Evolutionary conservation across 2,329 filamentous ascomycete genomes (phyloP), one percentile per base, ranked within the genome.

Genomic region (Exophiala sp.): DNA sequence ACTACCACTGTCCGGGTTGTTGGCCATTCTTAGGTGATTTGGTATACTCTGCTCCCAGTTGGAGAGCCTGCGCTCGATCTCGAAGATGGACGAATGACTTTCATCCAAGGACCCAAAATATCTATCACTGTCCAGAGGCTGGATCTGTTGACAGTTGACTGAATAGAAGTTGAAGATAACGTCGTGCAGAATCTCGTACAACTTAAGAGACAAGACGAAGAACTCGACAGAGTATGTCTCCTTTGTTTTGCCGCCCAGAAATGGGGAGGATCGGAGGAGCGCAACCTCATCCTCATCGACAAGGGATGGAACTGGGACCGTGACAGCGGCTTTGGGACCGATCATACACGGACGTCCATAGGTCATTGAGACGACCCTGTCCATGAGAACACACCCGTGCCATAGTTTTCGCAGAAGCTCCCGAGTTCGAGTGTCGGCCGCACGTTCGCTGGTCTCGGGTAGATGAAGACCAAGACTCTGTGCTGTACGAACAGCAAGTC

Each of bases 391-490:
- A 54, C 69, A 71, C 0, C 67, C 68, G 49, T 71, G 67, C 67
- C 69, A 71, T 11, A 71, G 59, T 50, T 41, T 49, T 16, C 50
- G 40, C 11, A 52, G 32, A 29, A 60, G 43, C 45, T 70, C 66
- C 32, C 65, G 62, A 9, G 69, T 65, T 36, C 64, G 63, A 2
- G 63, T 62, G 18, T 56, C 65, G 3, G 50, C 46, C 9, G 67
- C 52, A 12, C 58, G 57, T 16, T 62, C 59, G 49, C 65, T 66
- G 1, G 72, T 74, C 36, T 76, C 70, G 0, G 71, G 67, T 2
- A 76, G 61, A 46, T 79, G 75, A 24, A 78, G 62, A 0, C 75
- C 76, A 2, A 79, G 52, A 0, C 75, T 73, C 46, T 78, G 74
- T 0, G 77, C 77, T 12, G 72, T 77, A 1, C 75, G 68, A 12